These are phyloP conservation scores for Arctostaphylos glauca DNA, from an alignment of 148 eudicot genomes.

Conservation along the genomic window DNA sequence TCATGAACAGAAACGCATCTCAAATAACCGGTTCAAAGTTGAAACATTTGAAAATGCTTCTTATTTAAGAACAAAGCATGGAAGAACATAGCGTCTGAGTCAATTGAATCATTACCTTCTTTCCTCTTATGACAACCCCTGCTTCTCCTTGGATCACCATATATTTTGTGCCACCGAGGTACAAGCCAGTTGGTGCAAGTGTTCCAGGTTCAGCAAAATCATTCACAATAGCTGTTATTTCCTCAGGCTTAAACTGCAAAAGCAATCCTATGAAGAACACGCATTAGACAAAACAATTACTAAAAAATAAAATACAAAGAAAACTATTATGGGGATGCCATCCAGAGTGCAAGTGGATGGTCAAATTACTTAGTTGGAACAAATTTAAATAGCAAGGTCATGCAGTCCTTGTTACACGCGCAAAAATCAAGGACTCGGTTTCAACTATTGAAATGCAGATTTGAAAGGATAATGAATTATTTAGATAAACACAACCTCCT, in stretches of 20 bases:
- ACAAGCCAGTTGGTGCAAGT: conserved; percentile 71
- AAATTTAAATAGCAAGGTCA: not conserved
- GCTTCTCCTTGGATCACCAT: conserved; percentile 74
- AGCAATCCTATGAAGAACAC: not conserved
- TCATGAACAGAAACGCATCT: not conserved
- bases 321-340: not conserved
- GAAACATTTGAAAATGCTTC: not conserved
- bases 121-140: conserved; percentile 63
- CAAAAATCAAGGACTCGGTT: conserved; percentile 1
- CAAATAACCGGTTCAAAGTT: not conserved
- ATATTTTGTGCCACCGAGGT: conserved; percentile 56
- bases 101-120: conserved; percentile 35
- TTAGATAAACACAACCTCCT: not conserved
- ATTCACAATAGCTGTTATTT: conserved; percentile 34
- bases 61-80: not conserved
- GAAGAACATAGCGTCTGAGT: not conserved
- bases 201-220: conserved; percentile 55
- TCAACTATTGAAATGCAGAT: not conserved
- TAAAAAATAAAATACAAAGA: not conserved
- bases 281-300: not conserved
- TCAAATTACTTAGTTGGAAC: not conserved
- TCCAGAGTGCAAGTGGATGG: not conserved
- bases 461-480: not conserved
- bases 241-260: conserved; percentile 41
- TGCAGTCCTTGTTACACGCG: not conserved